Base-by-base conservation (phyloP, 352 stramenopile genomes). In the Phytophthora agathidicida region DNA sequence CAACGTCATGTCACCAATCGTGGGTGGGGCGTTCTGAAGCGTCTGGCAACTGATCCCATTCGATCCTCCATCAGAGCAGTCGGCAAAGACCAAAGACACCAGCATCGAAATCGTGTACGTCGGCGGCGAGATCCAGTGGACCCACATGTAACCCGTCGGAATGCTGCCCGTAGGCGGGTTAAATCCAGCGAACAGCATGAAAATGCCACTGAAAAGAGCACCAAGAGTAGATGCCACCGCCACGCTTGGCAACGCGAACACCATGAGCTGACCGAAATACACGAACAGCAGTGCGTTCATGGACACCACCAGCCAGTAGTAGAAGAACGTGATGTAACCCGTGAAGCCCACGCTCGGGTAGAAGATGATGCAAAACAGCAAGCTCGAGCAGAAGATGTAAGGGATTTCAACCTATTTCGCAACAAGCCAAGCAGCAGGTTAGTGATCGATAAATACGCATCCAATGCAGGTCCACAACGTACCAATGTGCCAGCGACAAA, bases 341-440 rank as follows among this genome's bases (percentile, higher is more conserved):
- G 62, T 63, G 52, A 89, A 84, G 51, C 75, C 77, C 6, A 85
- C 74, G 13, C 77, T 77, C 14, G 78, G 76, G 67, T 75, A 89
- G 16, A 80, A 62, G 32, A 90, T 85, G 43, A 57, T 50, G n/a
- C 54, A 73, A 59, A 83, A 86, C 17, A 88, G 19, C 13, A 86
- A 46, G 31, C 46, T 59, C 11, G 69, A 75, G 19, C 70, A 41
- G 52, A 90, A 73, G 13, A 86, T 66, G 52, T 85, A 62, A 36
- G 59, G 57, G 39, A 66, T 66, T 66, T 50, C 16, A n/a, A n/a
- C n/a, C n/a, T n/a, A n/a, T n/a, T n/a, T n/a, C n/a, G n/a, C n/a
- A n/a, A n/a, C n/a, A n/a, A n/a, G n/a, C n/a, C n/a, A n/a, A n/a
- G n/a, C n/a, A n/a, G n/a, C n/a, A n/a, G n/a, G n/a, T n/a, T n/a